Conservation (phyloP, 345 rosid species). For the Zanthoxylum bungeanum region DNA sequence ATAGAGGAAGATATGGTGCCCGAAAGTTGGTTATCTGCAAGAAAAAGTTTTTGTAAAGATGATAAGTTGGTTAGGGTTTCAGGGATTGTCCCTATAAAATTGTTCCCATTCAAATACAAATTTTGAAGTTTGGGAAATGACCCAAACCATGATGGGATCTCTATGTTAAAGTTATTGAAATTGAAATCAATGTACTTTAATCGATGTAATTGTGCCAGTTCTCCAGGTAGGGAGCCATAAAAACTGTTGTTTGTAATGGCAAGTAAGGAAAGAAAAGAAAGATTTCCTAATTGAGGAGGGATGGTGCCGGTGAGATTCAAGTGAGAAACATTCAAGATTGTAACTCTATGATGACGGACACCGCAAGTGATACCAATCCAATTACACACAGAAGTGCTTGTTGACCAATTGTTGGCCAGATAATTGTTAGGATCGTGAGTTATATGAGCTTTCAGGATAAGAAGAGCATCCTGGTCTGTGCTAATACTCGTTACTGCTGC, state of each 20-base stretch:
- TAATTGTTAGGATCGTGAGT: not conserved
- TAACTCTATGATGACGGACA: constrained; percentile 10
- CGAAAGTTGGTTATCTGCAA: not conserved
- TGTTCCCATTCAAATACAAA: constrained; percentile 1
- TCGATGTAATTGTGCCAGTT: constrained; percentile 12
- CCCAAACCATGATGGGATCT: constrained; percentile 15
- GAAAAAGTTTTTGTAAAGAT: not conserved
- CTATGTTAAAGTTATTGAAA: not conserved
- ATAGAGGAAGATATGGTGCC: not conserved
- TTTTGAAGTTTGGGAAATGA: not conserved
- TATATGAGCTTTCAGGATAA: not conserved
- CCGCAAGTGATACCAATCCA: constrained; percentile 12
- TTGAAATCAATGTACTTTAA: not conserved
- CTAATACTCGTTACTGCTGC: not conserved
- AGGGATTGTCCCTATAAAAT: constrained; percentile 13
- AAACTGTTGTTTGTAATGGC: constrained; percentile 13
- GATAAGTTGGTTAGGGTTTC: not conserved
- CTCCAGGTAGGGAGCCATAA: constrained; percentile 13
- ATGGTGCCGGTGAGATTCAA: constrained; percentile 15
- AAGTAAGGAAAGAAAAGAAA: constrained; percentile 7
- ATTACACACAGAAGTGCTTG: not conserved
- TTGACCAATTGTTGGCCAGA: not conserved
- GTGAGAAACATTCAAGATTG: constrained; percentile 10
- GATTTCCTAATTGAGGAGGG: constrained; percentile 26
- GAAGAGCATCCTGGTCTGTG: constrained; percentile 2